These are phyloP conservation scores for Candida xiaguanensis DNA, from an alignment of 805 yeast species.

Conservation along the genomic window DNA sequence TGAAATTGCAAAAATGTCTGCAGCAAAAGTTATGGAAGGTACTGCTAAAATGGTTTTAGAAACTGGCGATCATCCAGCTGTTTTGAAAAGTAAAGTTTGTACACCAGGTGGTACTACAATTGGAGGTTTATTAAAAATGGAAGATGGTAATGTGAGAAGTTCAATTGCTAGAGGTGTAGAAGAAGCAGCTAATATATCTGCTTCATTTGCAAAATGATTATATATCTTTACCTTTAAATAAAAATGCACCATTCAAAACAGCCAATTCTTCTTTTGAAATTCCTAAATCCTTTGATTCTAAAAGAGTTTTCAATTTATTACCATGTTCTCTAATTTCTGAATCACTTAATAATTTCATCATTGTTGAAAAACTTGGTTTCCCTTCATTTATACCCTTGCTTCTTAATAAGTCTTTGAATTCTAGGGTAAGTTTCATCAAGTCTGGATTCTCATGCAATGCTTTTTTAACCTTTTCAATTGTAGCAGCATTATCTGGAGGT, in stretches of 20 bases:
- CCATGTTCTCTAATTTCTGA: constrained; percentile 30
- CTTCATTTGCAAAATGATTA: constrained; percentile 31
- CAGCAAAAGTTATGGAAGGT: constrained; percentile 92
- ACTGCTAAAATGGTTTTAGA: constrained; percentile 85
- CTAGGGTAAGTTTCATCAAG: constrained; percentile 22
- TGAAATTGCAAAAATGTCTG: constrained; percentile 76
- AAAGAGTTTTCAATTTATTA: constrained; percentile 23
- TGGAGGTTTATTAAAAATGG: constrained; percentile 90
- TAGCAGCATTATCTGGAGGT: constrained; percentile 10
- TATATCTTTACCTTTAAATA: constrained; percentile 9
- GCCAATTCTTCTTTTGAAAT: constrained; percentile 31
- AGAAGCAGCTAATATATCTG: constrained; percentile 85
- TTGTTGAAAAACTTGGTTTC: constrained; percentile 31
- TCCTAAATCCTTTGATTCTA: constrained; percentile 29
- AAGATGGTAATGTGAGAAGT: constrained; percentile 83
- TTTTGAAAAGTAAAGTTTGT: constrained; percentile 79
- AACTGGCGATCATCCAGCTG: constrained; percentile 85
- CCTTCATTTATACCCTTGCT: constrained; percentile 28
- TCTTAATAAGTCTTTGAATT: constrained; percentile 28
- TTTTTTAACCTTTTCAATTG: constrained; percentile 14
- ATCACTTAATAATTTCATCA: constrained; percentile 36
- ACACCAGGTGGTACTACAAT: constrained; percentile 99
- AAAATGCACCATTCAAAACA: constrained; percentile 9
- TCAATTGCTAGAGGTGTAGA: constrained; percentile 86
- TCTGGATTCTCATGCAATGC: constrained; percentile 25